Percentiles rank a stretch among this genome's conserved stretches.
phyloP scores from a whole-genome alignment of 2,329 filamentous ascomycete genomes.

The Calonectria naviculata region DNA sequence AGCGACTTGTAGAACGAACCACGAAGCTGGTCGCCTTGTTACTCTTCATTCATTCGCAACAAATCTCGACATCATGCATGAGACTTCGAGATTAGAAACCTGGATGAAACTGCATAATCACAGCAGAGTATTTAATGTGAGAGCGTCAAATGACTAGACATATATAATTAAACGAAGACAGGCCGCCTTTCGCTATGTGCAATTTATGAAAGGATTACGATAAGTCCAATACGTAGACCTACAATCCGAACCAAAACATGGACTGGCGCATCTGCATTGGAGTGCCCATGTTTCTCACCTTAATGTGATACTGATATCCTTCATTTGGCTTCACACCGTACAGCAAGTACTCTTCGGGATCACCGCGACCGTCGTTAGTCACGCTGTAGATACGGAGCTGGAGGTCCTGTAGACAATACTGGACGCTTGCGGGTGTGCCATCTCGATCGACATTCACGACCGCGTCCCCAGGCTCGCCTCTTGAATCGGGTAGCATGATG shows the following conservation, averaged over 20 bases:
- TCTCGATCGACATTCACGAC: background rate
- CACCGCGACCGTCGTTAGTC: background rate
- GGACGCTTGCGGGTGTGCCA: background rate
- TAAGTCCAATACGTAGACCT: background rate
- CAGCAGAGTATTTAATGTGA: too few species aligned
- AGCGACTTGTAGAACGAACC: too few species aligned
- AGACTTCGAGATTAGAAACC: too few species aligned
- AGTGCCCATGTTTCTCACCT: background rate
- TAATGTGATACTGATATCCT: background rate
- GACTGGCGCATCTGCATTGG: background rate
- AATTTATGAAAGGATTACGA: too few species aligned
- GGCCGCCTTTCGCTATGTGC: too few species aligned
- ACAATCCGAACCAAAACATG: background rate
- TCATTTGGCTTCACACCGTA: background rate
- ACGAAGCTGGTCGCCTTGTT: too few species aligned
- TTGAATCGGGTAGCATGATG: background rate
- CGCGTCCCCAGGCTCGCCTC: background rate
- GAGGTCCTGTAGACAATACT: background rate
- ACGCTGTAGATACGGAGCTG: background rate
- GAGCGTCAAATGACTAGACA: too few species aligned
- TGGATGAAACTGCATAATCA: too few species aligned
- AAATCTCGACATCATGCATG: too few species aligned
- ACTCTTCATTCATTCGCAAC: too few species aligned
- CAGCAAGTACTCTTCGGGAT: background rate
- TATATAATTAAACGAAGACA: too few species aligned